Base-by-base conservation (phyloP, 495 filamentous ascomycete genomes). In the Trypethelium eluteriae region DNA sequence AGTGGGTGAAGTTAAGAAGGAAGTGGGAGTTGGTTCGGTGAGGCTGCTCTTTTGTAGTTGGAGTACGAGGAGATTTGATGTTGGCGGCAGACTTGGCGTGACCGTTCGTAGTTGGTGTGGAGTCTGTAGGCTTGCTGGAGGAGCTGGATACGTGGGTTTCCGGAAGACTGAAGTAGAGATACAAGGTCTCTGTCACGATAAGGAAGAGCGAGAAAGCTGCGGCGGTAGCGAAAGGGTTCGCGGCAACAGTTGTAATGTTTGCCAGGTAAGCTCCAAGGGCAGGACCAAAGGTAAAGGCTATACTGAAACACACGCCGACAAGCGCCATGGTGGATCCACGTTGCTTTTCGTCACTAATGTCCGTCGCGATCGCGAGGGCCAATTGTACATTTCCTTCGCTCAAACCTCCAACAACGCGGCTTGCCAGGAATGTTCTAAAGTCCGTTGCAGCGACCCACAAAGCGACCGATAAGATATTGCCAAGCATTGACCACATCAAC, bases 301-400 rank as follows among this genome's bases (percentile, higher is more conserved):
- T 89, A 62, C 89, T 93, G 80, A 99, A 99, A 77, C 95, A 98
- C 46, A 87, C 93, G 41, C 94, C 94, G 14, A 99, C 92, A 49
- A 98, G 81, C 14, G 94, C 94, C 88, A 99, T 96, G 38, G 95
- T 96, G 16, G 89, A 86, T 1, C 92, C 91, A 35, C 94, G 84
- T 65, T 85, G 88, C 57, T 83, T 82, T 63, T 89, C 86, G 71
- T 94, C 91, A 65, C 89, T 94, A 66, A 99, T 89, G 77, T 99
- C 94, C 7, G 94, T 95, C 11, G 95, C 94, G 72, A 99, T 99
- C 49, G 95, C 95, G 64, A 91, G 92, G 25, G 95, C 95, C 2
- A 99, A 80, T 78, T 99, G 94, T 0, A 99, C 91, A 72, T 99
- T 99, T 36, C 93, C 95, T 75, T 99, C 94, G 63, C 92, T 96